Conservation (phyloP, 306 rosid species). For the Argentina anserina region DNA sequence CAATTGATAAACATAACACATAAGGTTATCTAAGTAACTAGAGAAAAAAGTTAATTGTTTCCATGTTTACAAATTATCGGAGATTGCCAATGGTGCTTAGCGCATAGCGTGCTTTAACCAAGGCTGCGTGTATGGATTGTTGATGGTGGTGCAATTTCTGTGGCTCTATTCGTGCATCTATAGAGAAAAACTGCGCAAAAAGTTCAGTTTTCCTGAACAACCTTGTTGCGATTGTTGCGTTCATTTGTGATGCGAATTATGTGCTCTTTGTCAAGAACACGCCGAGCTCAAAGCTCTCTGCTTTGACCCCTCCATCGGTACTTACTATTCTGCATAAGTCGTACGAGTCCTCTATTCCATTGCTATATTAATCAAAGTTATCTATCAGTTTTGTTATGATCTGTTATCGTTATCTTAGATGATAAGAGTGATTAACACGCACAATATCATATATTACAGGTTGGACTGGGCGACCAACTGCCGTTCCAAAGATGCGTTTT, state of each 20-base stretch:
- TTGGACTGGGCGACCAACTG: too few relatives aligned
- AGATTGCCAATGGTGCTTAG: not conserved
- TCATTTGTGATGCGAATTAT: slow-evolving; percentile 21
- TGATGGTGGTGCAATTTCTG: slow-evolving; percentile 12
- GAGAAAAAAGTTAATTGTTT: not conserved
- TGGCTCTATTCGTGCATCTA: slow-evolving; percentile 24
- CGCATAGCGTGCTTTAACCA: slow-evolving; percentile 19
- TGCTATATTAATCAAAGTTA: not conserved
- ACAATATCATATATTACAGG: too few relatives aligned
- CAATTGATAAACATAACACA: not conserved
- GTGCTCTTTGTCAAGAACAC: slow-evolving; percentile 37
- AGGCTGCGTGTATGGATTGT: slow-evolving; percentile 16
- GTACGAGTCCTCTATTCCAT: not conserved
- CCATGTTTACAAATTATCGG: not conserved
- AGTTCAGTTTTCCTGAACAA: slow-evolving; percentile 16
- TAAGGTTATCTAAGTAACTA: not conserved
- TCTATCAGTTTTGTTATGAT: not conserved
- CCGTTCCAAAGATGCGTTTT: too few relatives aligned
- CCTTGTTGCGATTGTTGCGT: slow-evolving; percentile 37
- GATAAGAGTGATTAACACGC: not conserved
- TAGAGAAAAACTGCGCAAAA: slow-evolving; percentile 22
- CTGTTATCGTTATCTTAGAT: not conserved
- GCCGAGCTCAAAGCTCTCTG: slow-evolving; percentile 26
- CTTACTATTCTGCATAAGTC: not conserved
- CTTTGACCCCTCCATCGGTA: slow-evolving; percentile 29